Evolutionary conservation across 352 stramenopile species (phyloP).

Genomic region (Detonula confervacea): DNA sequence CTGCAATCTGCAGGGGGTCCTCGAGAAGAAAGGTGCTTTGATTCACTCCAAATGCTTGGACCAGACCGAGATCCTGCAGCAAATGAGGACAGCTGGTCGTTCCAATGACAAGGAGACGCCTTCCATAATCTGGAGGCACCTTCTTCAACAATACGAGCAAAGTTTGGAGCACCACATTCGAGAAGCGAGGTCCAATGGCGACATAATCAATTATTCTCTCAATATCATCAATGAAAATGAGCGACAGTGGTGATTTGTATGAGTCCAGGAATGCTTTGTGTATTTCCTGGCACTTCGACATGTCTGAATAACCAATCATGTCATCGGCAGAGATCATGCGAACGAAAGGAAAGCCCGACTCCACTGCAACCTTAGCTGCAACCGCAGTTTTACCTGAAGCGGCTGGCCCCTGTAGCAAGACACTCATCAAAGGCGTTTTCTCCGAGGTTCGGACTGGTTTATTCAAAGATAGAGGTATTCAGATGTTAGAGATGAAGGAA

Average conservation of each 20-base stretch:
- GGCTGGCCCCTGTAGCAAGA: conserved; percentile 95
- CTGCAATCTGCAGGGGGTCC: conserved; percentile 88
- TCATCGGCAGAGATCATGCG: conserved; percentile 97
- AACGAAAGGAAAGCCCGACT: conserved; percentile 97
- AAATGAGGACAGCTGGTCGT: conserved; percentile 92
- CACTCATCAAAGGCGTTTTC: conserved; percentile 96
- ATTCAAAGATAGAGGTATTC: neutral
- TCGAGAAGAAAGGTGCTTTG: conserved; percentile 92
- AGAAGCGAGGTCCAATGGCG: conserved; percentile 95
- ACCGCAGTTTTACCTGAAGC: conserved; percentile 97
- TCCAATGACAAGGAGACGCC: conserved; percentile 94
- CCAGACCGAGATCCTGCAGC: conserved; percentile 93
- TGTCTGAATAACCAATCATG: conserved; percentile 95
- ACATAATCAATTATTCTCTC: conserved; percentile 99
- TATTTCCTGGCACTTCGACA: conserved; percentile 93
- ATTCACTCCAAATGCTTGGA: conserved; percentile 93
- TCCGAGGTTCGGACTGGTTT: conserved; percentile 87
- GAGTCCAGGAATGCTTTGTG: conserved; percentile 95
- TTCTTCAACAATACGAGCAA: conserved; percentile 99
- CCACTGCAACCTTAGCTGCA: conserved; percentile 94
- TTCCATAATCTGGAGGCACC: conserved; percentile 91
- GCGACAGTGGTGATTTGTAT: conserved; percentile 96
- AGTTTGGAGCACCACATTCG: conserved; percentile 97
- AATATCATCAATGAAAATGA: conserved; percentile 99
- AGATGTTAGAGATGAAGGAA: conserved; percentile 5